Evolutionary conservation across 2,329 filamentous ascomycete species (phyloP).

Genomic region (Dothiorella sarmentorum): DNA sequence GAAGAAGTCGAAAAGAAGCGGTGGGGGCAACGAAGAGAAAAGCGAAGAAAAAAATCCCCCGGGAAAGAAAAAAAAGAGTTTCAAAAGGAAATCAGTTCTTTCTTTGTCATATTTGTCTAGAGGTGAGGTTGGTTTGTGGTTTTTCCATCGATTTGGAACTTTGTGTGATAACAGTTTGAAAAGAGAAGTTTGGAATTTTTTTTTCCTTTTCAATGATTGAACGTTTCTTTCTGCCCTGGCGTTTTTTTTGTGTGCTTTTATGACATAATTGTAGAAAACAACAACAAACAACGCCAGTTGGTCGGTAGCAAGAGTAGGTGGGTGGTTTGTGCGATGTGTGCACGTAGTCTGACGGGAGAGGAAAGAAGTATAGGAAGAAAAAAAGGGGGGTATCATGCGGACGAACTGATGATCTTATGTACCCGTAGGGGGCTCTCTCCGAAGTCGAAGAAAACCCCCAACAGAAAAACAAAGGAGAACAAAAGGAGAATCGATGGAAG

Average conservation of each 20-base stretch:
- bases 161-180: too few relatives aligned
- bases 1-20: too few relatives aligned
- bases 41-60: background rate
- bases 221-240: conserved; percentile 3
- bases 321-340: background rate
- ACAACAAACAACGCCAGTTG: background rate
- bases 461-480: background rate
- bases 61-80: background rate
- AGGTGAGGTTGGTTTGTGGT: background rate
- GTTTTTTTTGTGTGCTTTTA: too few relatives aligned
- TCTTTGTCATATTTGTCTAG: conserved; percentile 9
- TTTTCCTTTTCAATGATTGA: background rate
- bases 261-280: background rate
- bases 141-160: background rate
- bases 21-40: background rate
- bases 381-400: conserved; percentile 11
- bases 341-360: background rate
- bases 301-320: background rate
- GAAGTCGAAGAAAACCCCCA: too few relatives aligned
- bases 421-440: too few relatives aligned
- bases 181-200: background rate
- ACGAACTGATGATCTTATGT: conserved; percentile 16
- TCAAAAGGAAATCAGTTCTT: background rate
- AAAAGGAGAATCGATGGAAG: background rate
- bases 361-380: background rate